Percentiles rank a stretch among this genome's conserved stretches.
Conservation (phyloP, 1,139 yeast species). For the Geotrichum cucujoidarum region DNA sequence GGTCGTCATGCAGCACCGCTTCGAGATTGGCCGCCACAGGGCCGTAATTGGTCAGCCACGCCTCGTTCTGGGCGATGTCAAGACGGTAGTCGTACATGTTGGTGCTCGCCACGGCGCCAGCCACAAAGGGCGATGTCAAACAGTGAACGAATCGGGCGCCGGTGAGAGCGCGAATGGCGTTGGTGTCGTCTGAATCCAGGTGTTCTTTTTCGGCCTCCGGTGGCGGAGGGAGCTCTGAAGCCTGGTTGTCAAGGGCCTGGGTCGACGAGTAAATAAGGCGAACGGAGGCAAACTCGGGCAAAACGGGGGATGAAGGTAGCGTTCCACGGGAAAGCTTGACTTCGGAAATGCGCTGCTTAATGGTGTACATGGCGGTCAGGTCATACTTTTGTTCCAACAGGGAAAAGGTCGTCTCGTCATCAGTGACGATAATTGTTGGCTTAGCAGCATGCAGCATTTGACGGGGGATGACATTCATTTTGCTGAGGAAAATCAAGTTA, state of each 20-base stretch:
- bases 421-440: slow-evolving; percentile 33
- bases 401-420: slow-evolving; percentile 31
- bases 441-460: slow-evolving; percentile 23
- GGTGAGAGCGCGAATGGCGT: slow-evolving; percentile 33
- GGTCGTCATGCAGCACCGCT: slow-evolving; percentile 26
- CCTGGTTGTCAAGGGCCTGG: slow-evolving; percentile 13
- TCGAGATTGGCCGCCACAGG: slow-evolving; percentile 37
- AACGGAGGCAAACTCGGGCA: slow-evolving; percentile 29
- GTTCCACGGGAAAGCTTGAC: slow-evolving; percentile 29
- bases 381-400: slow-evolving; percentile 24
- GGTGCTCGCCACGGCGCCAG: slow-evolving; percentile 39
- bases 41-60: slow-evolving; percentile 31
- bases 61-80: slow-evolving; percentile 19
- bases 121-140: slow-evolving; percentile 30
- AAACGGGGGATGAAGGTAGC: slow-evolving; percentile 27
- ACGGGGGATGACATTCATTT: slow-evolving; percentile 28
- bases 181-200: slow-evolving; percentile 31
- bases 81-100: slow-evolving; percentile 37
- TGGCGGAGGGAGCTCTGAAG: slow-evolving; percentile 1
- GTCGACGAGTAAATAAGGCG: slow-evolving; percentile 32
- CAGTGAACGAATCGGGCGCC: slow-evolving; percentile 38
- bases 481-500: slow-evolving; percentile 29
- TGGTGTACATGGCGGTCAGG: slow-evolving; percentile 19
- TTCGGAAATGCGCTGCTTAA: slow-evolving; percentile 24
- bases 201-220: slow-evolving; percentile 19